Base-by-base conservation (phyloP, 768 basidiomycete species). In the Clavaria fumosa region DNA sequence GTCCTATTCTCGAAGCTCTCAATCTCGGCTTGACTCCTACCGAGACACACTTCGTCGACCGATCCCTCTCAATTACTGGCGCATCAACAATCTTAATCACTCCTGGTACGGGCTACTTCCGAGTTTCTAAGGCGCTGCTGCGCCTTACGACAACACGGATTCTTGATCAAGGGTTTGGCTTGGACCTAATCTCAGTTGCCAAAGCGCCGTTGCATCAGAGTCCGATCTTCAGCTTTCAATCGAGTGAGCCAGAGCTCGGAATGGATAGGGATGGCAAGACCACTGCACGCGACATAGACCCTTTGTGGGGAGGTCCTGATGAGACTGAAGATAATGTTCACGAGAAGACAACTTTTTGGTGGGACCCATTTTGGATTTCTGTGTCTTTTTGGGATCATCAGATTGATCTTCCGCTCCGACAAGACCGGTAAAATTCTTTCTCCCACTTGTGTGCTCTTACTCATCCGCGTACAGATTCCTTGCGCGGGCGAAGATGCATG, bases 401-500 rank as follows among this genome's bases (percentile, higher is more conserved):
- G 47, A 76, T 83, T 70, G 79, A 89, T 59, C 52, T 85, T 31
- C 86, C 86, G 1, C 77, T 89, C 48, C 66, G 85, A 34, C 58
- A 63, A 46, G 84, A 86, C 54, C 70, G 85, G 83, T 82, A 40
- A 31, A 55, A 45, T 22, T 20, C 14, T 27, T 21, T 12, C 34
- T 23, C 7, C 15, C 7, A 30, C 11, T 43, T n/a, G 38, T 32
- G 15, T 43, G 33, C 46, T 14, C 7, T 14, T 35, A 21, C 40
- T 26, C 12, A 20, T 27, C 17, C 30, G 17, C n/a, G n/a, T n/a
- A n/a, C 46, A 90, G 93, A 43, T 97, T 96, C 52, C 65, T 96
- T 18, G 80, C 88, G 4, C 75, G 93, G 21, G 89, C 84, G n/a
- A 85, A 86, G 59, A 93, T 95, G 88, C 85, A 89, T 49, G 85